Base-by-base conservation (phyloP, 805 yeast genomes). In the Lipomyces sp. region DNA sequence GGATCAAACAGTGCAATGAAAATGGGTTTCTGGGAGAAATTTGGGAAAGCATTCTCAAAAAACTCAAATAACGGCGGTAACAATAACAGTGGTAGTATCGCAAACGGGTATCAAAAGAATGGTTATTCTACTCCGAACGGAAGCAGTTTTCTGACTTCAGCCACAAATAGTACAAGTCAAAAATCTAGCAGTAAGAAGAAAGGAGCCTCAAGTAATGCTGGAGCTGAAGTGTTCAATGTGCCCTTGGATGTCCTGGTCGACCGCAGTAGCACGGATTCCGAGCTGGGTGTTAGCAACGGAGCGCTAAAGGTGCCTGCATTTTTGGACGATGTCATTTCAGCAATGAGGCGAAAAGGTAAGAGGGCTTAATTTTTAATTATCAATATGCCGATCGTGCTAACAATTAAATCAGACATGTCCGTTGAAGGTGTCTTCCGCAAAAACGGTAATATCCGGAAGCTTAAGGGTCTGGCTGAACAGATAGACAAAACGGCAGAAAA, bases 341-440 rank as follows among this genome's bases (percentile, higher is more conserved):
- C 96, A 0, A 84, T 95, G 81, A 85, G 90, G 62, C 94, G 89
- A 66, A 92, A 90, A 82, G 98, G 95, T 67, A 86, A 94, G 89
- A 90, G 97, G 2, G 90, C 77, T 13, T 11, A 7, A 33, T 30
- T 15, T 13, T 35, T 32, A 29, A n/a, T 29, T 18, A 11, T 30
- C 24, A 24, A 24, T 8, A 29, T 18, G 35, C 15, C 35, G 15
- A 45, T 13, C 50, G 50, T 1, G 13, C 58, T 37, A 30, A 48
- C 51, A 18, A 8, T 42, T 39, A 24, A 29, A 33, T 34, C 32
- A 67, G 72, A 69, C 57, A 87, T 95, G 89, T 90, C 98, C 2
- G 92, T 80, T 8, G 99, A 95, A 77, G 99, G 99, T 66, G 89
- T 95, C 3, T 95, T 95, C 83, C 86, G 99, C 73, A 89, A 93